These are phyloP conservation scores for Durio zibethinus DNA, from an alignment of 345 rosid species.

Conservation along the genomic window DNA sequence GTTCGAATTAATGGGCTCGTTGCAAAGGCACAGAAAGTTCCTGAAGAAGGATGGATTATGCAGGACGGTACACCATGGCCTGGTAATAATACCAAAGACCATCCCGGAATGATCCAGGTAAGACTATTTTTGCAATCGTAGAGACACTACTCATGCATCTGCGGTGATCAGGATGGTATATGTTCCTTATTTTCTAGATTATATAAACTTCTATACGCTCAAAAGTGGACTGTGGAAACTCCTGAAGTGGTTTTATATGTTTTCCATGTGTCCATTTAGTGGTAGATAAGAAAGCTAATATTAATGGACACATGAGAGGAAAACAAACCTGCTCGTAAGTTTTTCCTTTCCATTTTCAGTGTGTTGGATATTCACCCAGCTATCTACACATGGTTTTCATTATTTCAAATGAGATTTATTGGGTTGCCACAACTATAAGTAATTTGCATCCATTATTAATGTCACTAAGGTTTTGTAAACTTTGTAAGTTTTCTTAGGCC, in stretches of 20 bases:
- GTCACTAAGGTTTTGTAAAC: not conserved
- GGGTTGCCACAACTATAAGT: not conserved
- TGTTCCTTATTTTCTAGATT: not conserved
- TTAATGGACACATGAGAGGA: not conserved
- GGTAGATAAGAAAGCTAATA: not conserved
- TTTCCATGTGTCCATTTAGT: not conserved
- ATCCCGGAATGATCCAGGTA: constrained; percentile 99
- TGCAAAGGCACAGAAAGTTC: constrained; percentile 77
- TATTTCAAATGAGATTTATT: not conserved
- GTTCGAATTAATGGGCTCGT: constrained; percentile 84
- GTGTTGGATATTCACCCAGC: not conserved
- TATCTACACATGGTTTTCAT: not conserved
- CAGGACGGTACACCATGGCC: constrained; percentile 99
- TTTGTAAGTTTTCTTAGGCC: constrained; percentile 87
- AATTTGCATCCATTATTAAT: not conserved
- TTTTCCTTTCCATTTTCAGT: not conserved
- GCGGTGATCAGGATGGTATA: not conserved
- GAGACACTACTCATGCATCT: constrained; percentile 5
- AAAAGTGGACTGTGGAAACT: not conserved
- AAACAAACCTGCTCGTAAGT: not conserved
- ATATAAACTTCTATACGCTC: not conserved
- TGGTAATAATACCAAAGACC: constrained; percentile 91
- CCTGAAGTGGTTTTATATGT: not conserved
- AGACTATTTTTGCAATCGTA: not conserved
- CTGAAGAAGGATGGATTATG: constrained; percentile 95